Percentiles rank a stretch among this genome's conserved stretches.
Evolutionary conservation across 2,329 filamentous ascomycete species (phyloP).

Genomic region (Aureobasidium leucospermi): DNA sequence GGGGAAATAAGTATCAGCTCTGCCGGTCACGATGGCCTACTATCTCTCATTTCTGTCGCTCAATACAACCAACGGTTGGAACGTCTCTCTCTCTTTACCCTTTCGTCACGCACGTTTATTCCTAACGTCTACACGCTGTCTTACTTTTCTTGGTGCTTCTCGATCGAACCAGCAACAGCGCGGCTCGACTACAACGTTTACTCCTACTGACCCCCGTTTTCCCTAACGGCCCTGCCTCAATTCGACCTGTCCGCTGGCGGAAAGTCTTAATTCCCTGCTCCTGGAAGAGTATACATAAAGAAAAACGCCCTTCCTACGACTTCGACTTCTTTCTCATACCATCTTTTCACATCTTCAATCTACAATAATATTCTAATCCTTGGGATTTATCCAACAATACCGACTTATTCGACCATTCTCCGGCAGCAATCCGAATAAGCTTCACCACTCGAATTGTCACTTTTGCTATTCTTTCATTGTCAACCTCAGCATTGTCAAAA

Average conservation of each 20-base stretch:
- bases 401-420: slow-evolving; percentile 15
- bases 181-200: slow-evolving; percentile 11
- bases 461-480: slow-evolving; percentile 22
- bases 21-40: slow-evolving; percentile 12
- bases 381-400: slow-evolving; percentile 17
- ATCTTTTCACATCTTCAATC: slow-evolving; percentile 14
- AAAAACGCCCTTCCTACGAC: slow-evolving; percentile 20
- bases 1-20: slow-evolving; percentile 15
- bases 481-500: slow-evolving; percentile 16
- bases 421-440: slow-evolving; percentile 25
- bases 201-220: slow-evolving; percentile 10
- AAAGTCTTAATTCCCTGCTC: slow-evolving; percentile 21
- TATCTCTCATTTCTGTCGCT: slow-evolving; percentile 12
- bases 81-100: slow-evolving; percentile 1
- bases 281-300: slow-evolving; percentile 17
- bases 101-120: slow-evolving; percentile 14
- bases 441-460: neutral
- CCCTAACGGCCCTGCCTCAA: slow-evolving; percentile 14
- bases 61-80: slow-evolving; percentile 15
- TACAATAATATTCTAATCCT: slow-evolving; percentile 12
- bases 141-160: slow-evolving; percentile 12
- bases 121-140: slow-evolving; percentile 13
- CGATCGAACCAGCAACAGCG: slow-evolving; percentile 15
- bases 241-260: slow-evolving; percentile 27
- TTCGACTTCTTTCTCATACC: slow-evolving; percentile 16